Base-by-base conservation (phyloP, 768 basidiomycete species). In the Auriscalpium orientale region DNA sequence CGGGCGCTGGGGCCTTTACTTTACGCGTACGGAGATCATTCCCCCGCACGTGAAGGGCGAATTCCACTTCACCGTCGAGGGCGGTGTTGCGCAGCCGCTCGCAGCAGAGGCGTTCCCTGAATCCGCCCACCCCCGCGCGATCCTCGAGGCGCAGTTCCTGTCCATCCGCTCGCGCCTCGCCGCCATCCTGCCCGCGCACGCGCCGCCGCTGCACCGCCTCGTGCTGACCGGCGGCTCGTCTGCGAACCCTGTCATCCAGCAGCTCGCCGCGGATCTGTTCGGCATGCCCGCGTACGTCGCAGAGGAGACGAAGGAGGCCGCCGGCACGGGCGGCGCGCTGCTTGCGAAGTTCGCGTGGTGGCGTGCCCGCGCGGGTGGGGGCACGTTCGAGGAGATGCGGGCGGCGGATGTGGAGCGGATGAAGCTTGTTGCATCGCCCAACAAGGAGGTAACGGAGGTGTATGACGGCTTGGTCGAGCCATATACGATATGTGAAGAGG, bases 1-100 rank as follows among this genome's bases (percentile, higher is more conserved):
- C 60, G 84, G 83, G 2, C 69, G 76, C 58, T 69, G 83, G 59
- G 88, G 87, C 3, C 80, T 91, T 65, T 92, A 90, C 73, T 94
- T 90, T 71, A 84, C 85, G 1, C 77, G 90, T 28, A 86, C 83
- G 13, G 92, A 95, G 70, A 95, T 95, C 68, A 92, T 95, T 56
- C 91, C 92, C 3, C 81, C 84, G 16, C 81, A 80, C 54, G 85
- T 90, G 8, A 67, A 77, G 8, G 91, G 92, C n/a, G 78, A 83
- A 56, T 84, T 81, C 70, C 77, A 79, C 69, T 90, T 87, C 72
- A 69, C 70, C 21, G 68, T 70, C 22, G 62, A 71, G 53, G 44
- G 68, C 64, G 45, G 66, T 67, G 8, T 16, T 12, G 15, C 22
- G 15, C 18, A 34, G 4, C 45, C 62, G 1, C 36, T 63, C 36